Evolutionary conservation across 176 grass and related monocot species (phyloP), one percentile per base, ranked within the genome.

Genomic region (Luzula sylvatica): DNA sequence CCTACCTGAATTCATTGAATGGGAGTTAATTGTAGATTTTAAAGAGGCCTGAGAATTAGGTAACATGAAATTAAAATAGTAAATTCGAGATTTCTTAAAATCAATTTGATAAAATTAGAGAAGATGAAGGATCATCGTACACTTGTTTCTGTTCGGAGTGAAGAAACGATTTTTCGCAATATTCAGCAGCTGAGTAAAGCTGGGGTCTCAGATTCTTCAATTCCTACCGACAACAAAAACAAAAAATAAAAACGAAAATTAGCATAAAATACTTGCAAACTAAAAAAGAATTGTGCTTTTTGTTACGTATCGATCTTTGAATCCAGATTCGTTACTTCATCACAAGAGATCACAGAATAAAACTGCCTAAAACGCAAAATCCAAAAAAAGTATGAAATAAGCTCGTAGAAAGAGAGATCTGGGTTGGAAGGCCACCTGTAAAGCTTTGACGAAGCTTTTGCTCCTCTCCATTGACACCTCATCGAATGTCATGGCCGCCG

Each of bases 111-210:
- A 35, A 35, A 66, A 58, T 60, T 66, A 26, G 47, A 4, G 67
- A 38, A 24, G 44, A 8, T 39, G 25, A 12, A 18, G 53, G 29
- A 67, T 48, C 65, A 67, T 48, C 65, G 63, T 72, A 87, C 93
- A 80, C 68, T 57, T 92, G 82, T 68, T 98, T 92, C 75, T 92
- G 78, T 66, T 92, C 82, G 68, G 72, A 77, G 65, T 59, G 72
- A 75, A 92, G 78, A 76, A 90, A 98, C 13, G 93, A 83, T 56
- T 98, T 98, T 67, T 98, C 93, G 71, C 93, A 92, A 50, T 98
- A 98, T 51, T 92, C 93, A 0, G 86, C 80, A 29, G 86, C 86
- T 52, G 81, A 66, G 68, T 98, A 87, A 63, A 98, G 93, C 55
- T 98, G 93, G 59, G 93, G 86, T 21, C 93, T 80, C 72, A 98